Evolutionary conservation across 2,329 filamentous ascomycete genomes (phyloP), one percentile per base, ranked within the genome.

Genomic region (Pseudogymnoascus sp.): DNA sequence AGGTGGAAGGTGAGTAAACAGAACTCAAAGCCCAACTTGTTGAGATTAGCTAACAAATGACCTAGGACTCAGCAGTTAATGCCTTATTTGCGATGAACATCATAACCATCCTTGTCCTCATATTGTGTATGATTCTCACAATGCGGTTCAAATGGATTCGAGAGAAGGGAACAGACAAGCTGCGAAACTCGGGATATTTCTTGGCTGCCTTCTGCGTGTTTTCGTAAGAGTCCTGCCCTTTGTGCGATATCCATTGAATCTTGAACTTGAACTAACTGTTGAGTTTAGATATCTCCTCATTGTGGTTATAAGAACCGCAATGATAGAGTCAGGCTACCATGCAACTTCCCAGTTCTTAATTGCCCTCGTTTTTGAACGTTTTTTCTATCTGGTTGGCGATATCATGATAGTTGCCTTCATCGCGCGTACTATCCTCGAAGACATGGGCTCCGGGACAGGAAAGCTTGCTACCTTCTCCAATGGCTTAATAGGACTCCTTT

Each of bases 361-460:
- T 55, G 14, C 45, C 45, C 19, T 19, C n/a, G 4, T 55, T 28
- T 55, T 55, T 19, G 25, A 55, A 55, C 25, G 25, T 2, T n/a
- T 55, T 33, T 55, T 55, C n/a, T 55, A 25, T 19, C 25, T 55
- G n/a, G 12, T 55, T 9, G 45, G 45, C 25, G 45, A 55, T 55
- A 30, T 55, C 45, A 19, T 55, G 45, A 55, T 55, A 55, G 45
- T 55, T 8, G 45, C 45, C 45, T 33, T 55, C n/a, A 55, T 55
- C 45, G n/a, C 25, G 12, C 45, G 45, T 12, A 55, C 45, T 33
- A 30, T 55, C 1, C 45, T 55, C 7, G 45, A 55, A 55, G 45
- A 55, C 28, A 19, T 55, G 45, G 9, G 45, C 33, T 16, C 7
- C 5, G 45, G 45, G 8, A 5, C n/a, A 3, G 45, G 45, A 12